A percentile compares a stretch with the other conserved stretches of the same genome.
Conservation (phyloP, 2,329 filamentous ascomycete species). For the Chaetomium sp. region DNA sequence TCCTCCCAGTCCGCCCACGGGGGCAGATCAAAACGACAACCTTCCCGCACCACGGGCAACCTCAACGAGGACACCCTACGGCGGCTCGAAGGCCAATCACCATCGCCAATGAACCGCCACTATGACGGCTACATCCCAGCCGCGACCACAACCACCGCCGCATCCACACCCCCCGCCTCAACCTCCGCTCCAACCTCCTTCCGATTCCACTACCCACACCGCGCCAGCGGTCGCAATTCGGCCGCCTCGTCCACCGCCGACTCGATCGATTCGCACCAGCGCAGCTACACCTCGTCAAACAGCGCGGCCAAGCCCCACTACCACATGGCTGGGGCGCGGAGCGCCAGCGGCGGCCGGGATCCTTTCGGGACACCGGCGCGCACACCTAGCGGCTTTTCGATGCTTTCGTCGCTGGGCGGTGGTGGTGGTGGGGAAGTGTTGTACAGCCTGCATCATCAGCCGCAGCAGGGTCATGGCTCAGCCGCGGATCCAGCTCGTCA, state of each 20-base stretch:
- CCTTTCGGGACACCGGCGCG: conserved; percentile 4
- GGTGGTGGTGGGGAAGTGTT: not conserved
- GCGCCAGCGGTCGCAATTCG: conserved; percentile 17
- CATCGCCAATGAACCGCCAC: conserved; percentile 1
- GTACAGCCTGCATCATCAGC: conserved; percentile 3
- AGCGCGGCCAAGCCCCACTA: conserved; percentile 11
- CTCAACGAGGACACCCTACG: conserved; percentile 27
- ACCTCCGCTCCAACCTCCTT: not conserved
- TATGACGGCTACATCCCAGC: conserved; percentile 21
- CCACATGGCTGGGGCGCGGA: not conserved
- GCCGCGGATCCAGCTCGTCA: not conserved
- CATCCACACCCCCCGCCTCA: conserved; percentile 7
- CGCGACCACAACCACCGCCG: conserved; percentile 10
- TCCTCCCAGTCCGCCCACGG: conserved; percentile 13
- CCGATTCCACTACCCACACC: not conserved
- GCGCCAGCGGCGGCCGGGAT: conserved; percentile 12
- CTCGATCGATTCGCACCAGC: conserved; percentile 20
- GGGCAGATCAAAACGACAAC: not conserved
- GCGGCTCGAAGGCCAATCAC: conserved; percentile 22
- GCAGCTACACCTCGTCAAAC: conserved; percentile 20
- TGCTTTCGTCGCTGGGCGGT: not conserved
- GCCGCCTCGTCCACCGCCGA: conserved; percentile 22
- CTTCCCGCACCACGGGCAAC: not conserved
- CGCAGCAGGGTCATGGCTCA: not conserved
- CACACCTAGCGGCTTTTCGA: conserved; percentile 17